Percentiles rank a stretch among this genome's conserved stretches.
Evolutionary conservation across 257 asterid species (phyloP).

Genomic region (Cynanchum wilfordii): DNA sequence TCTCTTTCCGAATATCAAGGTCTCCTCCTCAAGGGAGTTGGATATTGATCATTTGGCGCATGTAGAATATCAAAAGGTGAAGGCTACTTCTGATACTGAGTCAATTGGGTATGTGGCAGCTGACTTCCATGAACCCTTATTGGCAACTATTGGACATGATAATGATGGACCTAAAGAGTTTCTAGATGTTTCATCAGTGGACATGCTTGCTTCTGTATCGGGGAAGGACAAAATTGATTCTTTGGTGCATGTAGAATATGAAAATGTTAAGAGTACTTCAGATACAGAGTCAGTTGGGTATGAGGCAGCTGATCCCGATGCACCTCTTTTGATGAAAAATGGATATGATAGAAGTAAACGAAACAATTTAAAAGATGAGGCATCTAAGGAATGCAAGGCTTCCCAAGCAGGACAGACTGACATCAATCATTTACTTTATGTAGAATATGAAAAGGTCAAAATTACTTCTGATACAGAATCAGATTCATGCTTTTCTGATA

Average conservation of each 20-base stretch:
- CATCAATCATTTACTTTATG: conserved; percentile 27
- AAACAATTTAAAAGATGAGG: background rate
- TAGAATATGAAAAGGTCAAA: conserved; percentile 30
- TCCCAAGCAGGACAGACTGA: background rate
- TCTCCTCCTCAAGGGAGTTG: background rate
- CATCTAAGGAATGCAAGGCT: background rate
- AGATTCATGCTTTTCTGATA: conserved; percentile 23
- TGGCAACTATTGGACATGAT: conserved; percentile 4
- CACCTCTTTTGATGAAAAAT: conserved; percentile 3
- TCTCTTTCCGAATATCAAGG: conserved; percentile 10
- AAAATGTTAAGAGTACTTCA: conserved; percentile 27
- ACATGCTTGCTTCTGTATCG: background rate
- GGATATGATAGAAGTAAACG: conserved; percentile 3
- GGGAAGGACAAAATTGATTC: conserved; percentile 3
- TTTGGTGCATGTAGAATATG: conserved; percentile 24
- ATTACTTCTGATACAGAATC: conserved; percentile 35
- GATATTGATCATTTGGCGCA: background rate
- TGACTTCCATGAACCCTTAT: conserved; percentile 6
- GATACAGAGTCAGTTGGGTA: conserved; percentile 26
- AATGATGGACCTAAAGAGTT: conserved; percentile 6
- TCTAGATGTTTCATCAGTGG: background rate
- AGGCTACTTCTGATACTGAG: conserved; percentile 2
- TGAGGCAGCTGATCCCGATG: conserved; percentile 6
- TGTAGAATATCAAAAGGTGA: conserved; percentile 3
- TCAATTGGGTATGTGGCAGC: background rate